Evolutionary conservation across 1,284 basidiomycete genomes (phyloP).

Genomic region (Cystobasidiaceae sp.): DNA sequence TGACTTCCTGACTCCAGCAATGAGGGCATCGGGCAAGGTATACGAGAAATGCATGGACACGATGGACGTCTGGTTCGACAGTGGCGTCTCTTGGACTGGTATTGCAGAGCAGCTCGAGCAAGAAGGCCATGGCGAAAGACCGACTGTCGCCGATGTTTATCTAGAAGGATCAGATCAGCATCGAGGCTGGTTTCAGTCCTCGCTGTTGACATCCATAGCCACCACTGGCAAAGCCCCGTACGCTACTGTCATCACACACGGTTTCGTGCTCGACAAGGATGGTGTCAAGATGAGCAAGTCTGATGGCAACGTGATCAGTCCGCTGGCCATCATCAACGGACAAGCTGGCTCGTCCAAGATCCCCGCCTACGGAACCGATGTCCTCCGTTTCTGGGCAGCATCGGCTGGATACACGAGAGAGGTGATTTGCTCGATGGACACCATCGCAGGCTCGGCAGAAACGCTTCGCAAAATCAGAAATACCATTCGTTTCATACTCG

Average conservation of each 20-base stretch:
- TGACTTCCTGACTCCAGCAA: slow-evolving; percentile 68
- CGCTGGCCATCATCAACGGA: slow-evolving; percentile 69
- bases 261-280: slow-evolving; percentile 86
- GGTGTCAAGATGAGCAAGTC: slow-evolving; percentile 99
- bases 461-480: slow-evolving; percentile 81
- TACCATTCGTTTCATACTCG: slow-evolving; percentile 81
- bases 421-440: slow-evolving; percentile 73
- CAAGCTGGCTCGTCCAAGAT: slow-evolving; percentile 63
- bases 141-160: slow-evolving; percentile 74
- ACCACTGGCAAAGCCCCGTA: slow-evolving; percentile 60
- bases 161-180: slow-evolving; percentile 97
- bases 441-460: slow-evolving; percentile 72
- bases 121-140: slow-evolving; percentile 31
- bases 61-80: slow-evolving; percentile 99
- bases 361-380: slow-evolving; percentile 78
- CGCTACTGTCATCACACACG: slow-evolving; percentile 81
- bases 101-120: slow-evolving; percentile 44
- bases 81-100: slow-evolving; percentile 89
- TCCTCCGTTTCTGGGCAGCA: slow-evolving; percentile 85
- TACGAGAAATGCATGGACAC: slow-evolving; percentile 77
- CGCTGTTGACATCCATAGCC: slow-evolving; percentile 76
- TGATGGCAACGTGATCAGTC: slow-evolving; percentile 84
- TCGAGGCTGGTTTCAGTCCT: slow-evolving; percentile 98
- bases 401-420: slow-evolving; percentile 87
- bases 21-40: slow-evolving; percentile 50